Evolutionary conservation across 129 eudicot species (phyloP).

Genomic region (Pulicaria dysenterica): DNA sequence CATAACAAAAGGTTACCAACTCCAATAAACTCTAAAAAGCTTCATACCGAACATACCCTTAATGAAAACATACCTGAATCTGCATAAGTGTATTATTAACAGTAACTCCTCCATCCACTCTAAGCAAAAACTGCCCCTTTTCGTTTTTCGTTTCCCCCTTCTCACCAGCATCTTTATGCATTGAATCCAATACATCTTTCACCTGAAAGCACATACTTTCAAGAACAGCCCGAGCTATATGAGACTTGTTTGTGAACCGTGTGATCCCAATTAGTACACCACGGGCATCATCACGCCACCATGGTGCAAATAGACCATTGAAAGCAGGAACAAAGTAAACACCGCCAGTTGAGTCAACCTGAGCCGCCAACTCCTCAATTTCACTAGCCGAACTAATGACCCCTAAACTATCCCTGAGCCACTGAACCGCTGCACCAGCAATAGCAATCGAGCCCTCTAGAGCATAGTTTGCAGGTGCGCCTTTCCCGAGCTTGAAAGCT

Average conservation of each 20-base stretch:
- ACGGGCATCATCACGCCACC: too few species aligned
- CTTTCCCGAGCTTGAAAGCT: constrained; percentile 83
- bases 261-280: constrained; percentile 94
- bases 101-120: constrained; percentile 98
- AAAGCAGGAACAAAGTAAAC: too few species aligned
- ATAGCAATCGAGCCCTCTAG: too few species aligned
- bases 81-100: constrained; percentile 83
- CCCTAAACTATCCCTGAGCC: too few species aligned
- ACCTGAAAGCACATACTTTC: too few species aligned
- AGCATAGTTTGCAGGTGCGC: too few species aligned
- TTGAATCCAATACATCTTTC: constrained; percentile 94
- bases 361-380: constrained; percentile 78
- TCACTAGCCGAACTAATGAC: too few species aligned
- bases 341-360: constrained; percentile 80
- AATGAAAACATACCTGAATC: constrained; percentile 65
- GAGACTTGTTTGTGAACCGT: constrained; percentile 84
- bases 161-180: constrained; percentile 92
- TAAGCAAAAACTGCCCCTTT: constrained; percentile 74
- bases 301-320: too few species aligned
- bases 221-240: constrained; percentile 83
- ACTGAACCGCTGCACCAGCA: too few species aligned
- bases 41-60: too few species aligned
- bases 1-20: too few species aligned
- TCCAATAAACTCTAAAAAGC: too few species aligned
- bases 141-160: constrained; percentile 62